Conservation (phyloP, 257 asterid genomes). For the Dorcoceras hygrometricum region DNA sequence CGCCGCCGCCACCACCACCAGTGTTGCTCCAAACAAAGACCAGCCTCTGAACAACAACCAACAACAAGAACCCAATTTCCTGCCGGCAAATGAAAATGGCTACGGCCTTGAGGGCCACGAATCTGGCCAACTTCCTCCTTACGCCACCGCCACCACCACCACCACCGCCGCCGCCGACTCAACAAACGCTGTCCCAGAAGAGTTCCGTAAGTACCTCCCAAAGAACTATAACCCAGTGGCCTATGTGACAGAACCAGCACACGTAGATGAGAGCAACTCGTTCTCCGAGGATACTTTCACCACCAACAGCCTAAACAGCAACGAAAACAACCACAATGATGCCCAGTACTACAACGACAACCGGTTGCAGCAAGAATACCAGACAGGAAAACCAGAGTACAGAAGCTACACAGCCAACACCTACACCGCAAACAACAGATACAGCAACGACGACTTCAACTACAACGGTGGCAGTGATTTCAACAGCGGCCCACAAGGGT, state of each 20-base stretch:
- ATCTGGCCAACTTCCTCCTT: conserved; percentile 57
- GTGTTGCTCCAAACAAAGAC: neutral
- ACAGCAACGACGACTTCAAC: conserved; percentile 29
- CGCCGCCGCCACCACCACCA: too few relatives aligned
- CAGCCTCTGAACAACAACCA: conserved; percentile 24
- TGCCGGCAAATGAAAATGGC: conserved; percentile 54
- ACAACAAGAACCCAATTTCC: conserved; percentile 45
- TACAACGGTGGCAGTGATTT: conserved; percentile 29
- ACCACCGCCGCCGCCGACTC: neutral
- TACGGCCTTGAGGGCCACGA: conserved; percentile 84
- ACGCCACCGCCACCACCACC: conserved; percentile 32
- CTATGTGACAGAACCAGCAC: conserved; percentile 58
- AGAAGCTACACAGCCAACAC: neutral
- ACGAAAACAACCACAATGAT: conserved; percentile 6
- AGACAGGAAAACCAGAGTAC: conserved; percentile 11
- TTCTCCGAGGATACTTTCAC: conserved; percentile 24
- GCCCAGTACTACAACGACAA: conserved; percentile 27
- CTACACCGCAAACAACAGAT: neutral
- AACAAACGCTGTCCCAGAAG: conserved; percentile 16
- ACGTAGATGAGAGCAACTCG: conserved; percentile 21
- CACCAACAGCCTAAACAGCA: conserved; percentile 6
- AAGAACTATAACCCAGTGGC: conserved; percentile 80
- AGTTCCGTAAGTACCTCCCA: conserved; percentile 56
- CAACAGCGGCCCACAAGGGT: conserved; percentile 35
- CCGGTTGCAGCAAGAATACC: conserved; percentile 18